Base-by-base conservation (phyloP, 1,284 basidiomycete genomes). In the Pseudozyma flocculosa region DNA sequence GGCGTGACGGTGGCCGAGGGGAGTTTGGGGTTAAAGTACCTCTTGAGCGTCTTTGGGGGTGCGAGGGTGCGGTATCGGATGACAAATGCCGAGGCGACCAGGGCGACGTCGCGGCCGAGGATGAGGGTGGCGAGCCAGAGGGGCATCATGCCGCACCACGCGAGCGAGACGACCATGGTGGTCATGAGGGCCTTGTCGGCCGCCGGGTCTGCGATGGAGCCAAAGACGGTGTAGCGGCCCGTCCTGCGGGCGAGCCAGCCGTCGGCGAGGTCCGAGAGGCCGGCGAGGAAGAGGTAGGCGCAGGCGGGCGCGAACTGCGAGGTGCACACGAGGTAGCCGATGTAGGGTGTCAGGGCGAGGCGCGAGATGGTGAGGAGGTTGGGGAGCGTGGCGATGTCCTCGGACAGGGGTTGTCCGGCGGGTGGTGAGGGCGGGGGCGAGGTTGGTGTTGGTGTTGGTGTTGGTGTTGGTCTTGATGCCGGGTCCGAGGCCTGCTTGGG, bases 141-240 rank as follows among this genome's bases (percentile, higher is more conserved):
- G n/a, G 94, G 92, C 26, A 98, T 80, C 62, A 94, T 81, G 10
- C 86, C 87, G 65, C 89, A 87, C 82, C 88, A 85, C 0, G 89
- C 86, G 50, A 98, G 81, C 1, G 91, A 88, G 43, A 94, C 82
- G 2, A 91, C 92, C 76, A 98, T 83, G 1, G 93, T 96, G 1
- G 94, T 95, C 87, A 98, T 90, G 41, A 99, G 81, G 22, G 86
- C 83, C 80, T 99, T 99, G 83, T 99, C 94, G 2, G 95, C 94
- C 0, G 93, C 92, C 9, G 94, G 94, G 78, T 99, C 95, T 8
- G 97, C 84, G 54, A 98, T 93, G 13, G 89, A 90, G 11, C 94
- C 94, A 32, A 98, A 83, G 11, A 97, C 91, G 11, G 90, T 88
- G 43, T 66, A 59, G 40, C 57, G 62, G 39, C 64, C 81, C 84